phyloP scores from a whole-genome alignment of 2,329 filamentous ascomycete genomes.

The Cytospora schulzeri region DNA sequence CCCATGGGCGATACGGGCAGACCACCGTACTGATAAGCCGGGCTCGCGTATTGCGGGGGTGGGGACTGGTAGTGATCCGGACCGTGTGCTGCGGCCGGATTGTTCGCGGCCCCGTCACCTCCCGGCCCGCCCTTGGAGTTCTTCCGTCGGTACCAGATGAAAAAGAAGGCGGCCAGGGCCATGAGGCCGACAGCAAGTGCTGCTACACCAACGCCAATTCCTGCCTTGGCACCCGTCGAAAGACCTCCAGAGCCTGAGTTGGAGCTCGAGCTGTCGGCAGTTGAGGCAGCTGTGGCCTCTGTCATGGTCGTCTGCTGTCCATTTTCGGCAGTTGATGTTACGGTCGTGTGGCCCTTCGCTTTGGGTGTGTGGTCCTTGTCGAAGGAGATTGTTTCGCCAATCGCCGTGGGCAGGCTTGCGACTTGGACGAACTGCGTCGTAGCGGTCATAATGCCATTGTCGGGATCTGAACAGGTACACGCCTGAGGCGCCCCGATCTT shows the following conservation, averaged over 20 bases:
- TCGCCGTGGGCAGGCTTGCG: slow-evolving; percentile 2
- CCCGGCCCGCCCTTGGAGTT: not conserved
- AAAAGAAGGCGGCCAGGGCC: slow-evolving; percentile 1
- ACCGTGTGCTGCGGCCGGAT: not conserved
- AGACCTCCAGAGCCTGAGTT: not conserved
- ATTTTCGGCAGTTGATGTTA: slow-evolving; percentile 4
- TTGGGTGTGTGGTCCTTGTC: slow-evolving; percentile 8
- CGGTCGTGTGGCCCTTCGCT: not conserved
- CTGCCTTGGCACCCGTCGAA: slow-evolving; percentile 14
- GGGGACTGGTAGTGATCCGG: slow-evolving; percentile 8
- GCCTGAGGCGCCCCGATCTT: slow-evolving; percentile 8
- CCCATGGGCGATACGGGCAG: not conserved
- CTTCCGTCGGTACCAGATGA: not conserved
- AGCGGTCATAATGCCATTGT: slow-evolving; percentile 1
- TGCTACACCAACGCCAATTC: slow-evolving; percentile 14
- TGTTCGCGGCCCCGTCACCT: not conserved
- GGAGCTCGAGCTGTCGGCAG: not conserved
- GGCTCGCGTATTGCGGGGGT: slow-evolving; percentile 3
- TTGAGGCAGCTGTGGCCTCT: not conserved
- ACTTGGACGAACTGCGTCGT: not conserved
- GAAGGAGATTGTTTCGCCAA: slow-evolving; percentile 5
- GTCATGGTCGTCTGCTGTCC: slow-evolving; percentile 4
- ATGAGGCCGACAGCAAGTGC: not conserved
- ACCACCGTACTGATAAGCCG: not conserved
- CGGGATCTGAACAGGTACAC: slow-evolving; percentile 8